Conservation (phyloP, 768 basidiomycete species). For the Suillus alpinus region DNA sequence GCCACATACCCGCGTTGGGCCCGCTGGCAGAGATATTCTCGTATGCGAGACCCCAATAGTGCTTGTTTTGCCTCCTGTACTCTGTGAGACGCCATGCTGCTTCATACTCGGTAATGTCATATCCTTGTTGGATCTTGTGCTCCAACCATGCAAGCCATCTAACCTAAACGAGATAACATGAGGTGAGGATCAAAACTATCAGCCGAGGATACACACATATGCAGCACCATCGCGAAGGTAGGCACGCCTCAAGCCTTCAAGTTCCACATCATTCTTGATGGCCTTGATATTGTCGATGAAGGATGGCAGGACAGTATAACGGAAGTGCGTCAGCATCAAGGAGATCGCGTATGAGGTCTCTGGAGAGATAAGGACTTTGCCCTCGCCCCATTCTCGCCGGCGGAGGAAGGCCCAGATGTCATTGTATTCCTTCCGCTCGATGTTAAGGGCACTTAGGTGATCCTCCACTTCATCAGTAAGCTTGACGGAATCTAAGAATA, state of each 20-base stretch:
- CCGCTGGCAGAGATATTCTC: constrained; percentile 89
- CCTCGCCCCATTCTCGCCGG: constrained; percentile 72
- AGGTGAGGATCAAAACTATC: constrained; percentile 11
- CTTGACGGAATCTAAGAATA: constrained; percentile 77
- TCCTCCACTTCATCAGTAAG: constrained; percentile 53
- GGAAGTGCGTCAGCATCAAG: constrained; percentile 79
- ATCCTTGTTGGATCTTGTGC: constrained; percentile 68
- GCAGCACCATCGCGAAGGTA: constrained; percentile 90
- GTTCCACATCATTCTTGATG: constrained; percentile 84
- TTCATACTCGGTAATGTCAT: constrained; percentile 89
- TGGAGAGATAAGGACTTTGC: constrained; percentile 72
- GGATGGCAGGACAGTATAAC: constrained; percentile 71
- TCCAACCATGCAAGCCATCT: constrained; percentile 93
- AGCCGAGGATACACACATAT: constrained; percentile 49
- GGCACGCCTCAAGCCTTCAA: constrained; percentile 78
- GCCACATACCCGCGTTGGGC: constrained; percentile 67
- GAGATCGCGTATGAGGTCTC: constrained; percentile 82
- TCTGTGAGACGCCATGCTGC: constrained; percentile 82
- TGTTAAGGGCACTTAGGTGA: constrained; percentile 56
- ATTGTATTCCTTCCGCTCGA: constrained; percentile 66
- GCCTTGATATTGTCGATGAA: constrained; percentile 77
- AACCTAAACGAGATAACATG: constrained; percentile 36
- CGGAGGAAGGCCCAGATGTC: constrained; percentile 80
- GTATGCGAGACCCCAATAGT: constrained; percentile 84
- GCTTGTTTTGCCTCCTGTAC: constrained; percentile 65